A percentile compares a stretch with the other conserved stretches of the same genome.
Evolutionary conservation across 2,329 filamentous ascomycete genomes (phyloP).

Genomic region (Colletotrichum endophyticum): DNA sequence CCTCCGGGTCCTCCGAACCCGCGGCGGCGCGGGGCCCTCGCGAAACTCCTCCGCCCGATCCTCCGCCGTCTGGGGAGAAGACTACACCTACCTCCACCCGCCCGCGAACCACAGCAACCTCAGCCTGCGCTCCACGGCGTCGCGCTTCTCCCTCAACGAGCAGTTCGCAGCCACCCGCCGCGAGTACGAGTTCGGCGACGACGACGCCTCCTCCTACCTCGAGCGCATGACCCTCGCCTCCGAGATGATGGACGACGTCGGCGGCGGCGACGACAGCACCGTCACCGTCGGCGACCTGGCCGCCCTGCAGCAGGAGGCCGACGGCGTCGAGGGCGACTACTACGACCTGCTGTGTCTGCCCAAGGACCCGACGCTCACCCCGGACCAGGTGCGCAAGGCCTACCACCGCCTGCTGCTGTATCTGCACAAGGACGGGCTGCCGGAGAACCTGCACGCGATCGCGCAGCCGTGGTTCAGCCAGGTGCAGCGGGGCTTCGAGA

Average conservation of each 20-base stretch:
- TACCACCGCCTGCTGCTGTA: conserved; percentile 50
- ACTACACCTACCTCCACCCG: conserved; percentile 18
- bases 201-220: conserved; percentile 50
- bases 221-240: conserved; percentile 34
- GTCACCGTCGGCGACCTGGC: background rate
- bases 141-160: conserved; percentile 51
- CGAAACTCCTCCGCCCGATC: conserved; percentile 29
- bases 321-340: conserved; percentile 34
- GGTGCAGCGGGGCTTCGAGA: conserved; percentile 51
- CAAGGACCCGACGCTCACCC: conserved; percentile 31
- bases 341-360: conserved; percentile 52
- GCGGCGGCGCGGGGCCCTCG: conserved; percentile 16
- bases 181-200: conserved; percentile 53
- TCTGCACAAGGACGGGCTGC: conserved; percentile 48
- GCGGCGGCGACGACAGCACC: conserved; percentile 22
- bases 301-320: background rate
- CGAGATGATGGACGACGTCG: conserved; percentile 18
- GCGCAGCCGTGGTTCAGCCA: conserved; percentile 45
- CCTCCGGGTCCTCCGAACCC: conserved; percentile 31
- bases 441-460: conserved; percentile 39
- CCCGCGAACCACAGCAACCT: conserved; percentile 18
- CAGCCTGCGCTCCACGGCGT: conserved; percentile 39
- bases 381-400: conserved; percentile 44
- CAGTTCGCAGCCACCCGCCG: conserved; percentile 52
- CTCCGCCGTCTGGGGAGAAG: conserved; percentile 22